Evolutionary conservation across 306 rosid genomes (phyloP), one percentile per base, ranked within the genome.

Genomic region (Mimosa bimucronata): DNA sequence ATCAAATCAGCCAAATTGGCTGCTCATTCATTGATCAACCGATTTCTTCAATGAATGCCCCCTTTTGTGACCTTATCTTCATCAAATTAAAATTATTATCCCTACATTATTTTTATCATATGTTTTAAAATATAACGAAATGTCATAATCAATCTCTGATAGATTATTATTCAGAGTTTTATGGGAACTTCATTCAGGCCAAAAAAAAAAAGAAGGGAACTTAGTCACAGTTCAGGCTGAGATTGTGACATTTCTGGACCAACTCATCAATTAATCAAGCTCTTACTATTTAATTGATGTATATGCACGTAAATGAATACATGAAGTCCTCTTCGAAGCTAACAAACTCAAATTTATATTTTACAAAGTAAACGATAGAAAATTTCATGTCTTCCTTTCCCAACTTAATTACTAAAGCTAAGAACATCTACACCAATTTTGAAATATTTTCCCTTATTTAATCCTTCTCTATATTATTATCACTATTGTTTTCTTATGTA

Each of bases 1-100:
- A 23, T 23, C 15, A 26, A 60, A 60, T 60, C 41, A 19, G 0
- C 25, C 25, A 53, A 53, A 14, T 42, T 0, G 84, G 64, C 64
- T 9, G 29, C 64, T 80, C 81, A 38, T 65, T 2, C 30, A 14
- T 9, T 23, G 78, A 30, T 12, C 23, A 75, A 71, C 9, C 79
- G 87, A 55, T 80, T 80, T 19, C 57, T 71, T 12, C 82, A 71
- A 84, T 79, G 87, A 75, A 84, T 80, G 84, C 66, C 72, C 65
- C 44, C 44, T 41, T 66, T 16, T 25, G 50, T 5, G 67, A 80
- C 38, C 34, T 70, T 26, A 41, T 79, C 57, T 70, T 9, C 64
- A 57, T 66, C 18, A 53, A 50, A 50, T 52, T 53, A 26, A 58
- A 53, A 25, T 26, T 37, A 65, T 0, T 67, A 74, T 38, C 71